phyloP scores from a whole-genome alignment of 352 stramenopile genomes.

The Globisporangium radiosum region DNA sequence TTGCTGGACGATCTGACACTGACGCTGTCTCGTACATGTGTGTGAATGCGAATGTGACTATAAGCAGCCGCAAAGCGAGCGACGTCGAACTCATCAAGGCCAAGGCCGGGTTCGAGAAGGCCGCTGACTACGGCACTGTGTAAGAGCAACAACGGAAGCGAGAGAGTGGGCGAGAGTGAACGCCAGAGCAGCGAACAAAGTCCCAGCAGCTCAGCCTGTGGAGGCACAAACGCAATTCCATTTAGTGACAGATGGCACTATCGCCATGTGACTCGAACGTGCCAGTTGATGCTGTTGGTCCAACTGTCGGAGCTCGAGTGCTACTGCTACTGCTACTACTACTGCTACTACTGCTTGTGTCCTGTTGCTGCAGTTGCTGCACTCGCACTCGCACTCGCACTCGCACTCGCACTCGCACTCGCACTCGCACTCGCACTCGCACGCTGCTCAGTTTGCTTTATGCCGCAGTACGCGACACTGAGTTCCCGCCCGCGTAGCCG shows the following conservation, averaged over 20 bases:
- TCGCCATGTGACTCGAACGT: neutral
- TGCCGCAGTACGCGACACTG: conserved; percentile 2
- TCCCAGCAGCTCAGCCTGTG: no score
- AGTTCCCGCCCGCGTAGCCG: conserved; percentile 1
- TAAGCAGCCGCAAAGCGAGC: conserved; percentile 14
- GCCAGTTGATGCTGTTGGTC: neutral
- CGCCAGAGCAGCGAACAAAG: no score
- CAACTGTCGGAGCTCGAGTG: neutral
- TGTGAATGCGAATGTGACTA: neutral
- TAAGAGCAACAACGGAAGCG: conserved; percentile 7
- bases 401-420: conserved; percentile 3
- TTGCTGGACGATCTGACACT: neutral
- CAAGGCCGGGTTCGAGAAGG: conserved; percentile 29
- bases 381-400: neutral
- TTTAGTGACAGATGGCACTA: neutral
- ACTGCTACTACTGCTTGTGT: neutral
- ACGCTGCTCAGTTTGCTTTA: conserved; percentile 11
- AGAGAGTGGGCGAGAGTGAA: neutral
- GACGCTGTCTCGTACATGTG: neutral
- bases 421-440: conserved; percentile 1
- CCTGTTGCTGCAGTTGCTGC: no score
- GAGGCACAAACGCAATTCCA: neutral
- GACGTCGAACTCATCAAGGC: conserved; percentile 41
- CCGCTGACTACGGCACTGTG: conserved; percentile 45
- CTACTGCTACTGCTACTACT: neutral